Percentiles rank a stretch among this genome's conserved stretches.
Evolutionary conservation across 257 asterid genomes (phyloP).

Genomic region (Nicotiana knightiana): DNA sequence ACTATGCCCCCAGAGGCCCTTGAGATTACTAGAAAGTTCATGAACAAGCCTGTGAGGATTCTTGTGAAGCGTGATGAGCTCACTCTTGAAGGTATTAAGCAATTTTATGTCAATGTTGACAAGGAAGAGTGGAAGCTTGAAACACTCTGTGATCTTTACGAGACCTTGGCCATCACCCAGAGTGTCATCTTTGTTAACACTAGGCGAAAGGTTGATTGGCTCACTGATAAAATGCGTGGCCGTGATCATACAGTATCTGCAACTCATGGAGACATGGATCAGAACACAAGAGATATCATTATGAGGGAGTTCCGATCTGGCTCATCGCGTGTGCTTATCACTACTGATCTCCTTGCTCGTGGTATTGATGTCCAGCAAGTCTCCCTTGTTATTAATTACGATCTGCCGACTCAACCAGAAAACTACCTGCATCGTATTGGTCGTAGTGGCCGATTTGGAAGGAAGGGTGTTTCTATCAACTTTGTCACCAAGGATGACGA

Average conservation of each 20-base stretch:
- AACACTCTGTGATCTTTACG: constrained; percentile 6
- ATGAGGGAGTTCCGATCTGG: constrained; percentile 12
- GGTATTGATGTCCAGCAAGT: constrained; percentile 54
- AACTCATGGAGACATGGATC: constrained; percentile 63
- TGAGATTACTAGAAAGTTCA: constrained; percentile 55
- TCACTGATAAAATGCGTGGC: constrained; percentile 2
- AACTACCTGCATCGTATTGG: constrained; percentile 11
- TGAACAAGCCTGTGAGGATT: constrained; percentile 57
- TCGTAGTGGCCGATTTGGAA: constrained; percentile 13
- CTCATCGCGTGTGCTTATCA: constrained; percentile 11
- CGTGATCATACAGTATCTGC: constrained; percentile 6
- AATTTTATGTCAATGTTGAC: neutral
- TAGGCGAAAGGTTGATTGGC: constrained; percentile 56
- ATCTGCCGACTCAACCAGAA: constrained; percentile 4
- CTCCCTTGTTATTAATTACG: constrained; percentile 5
- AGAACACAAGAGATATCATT: constrained; percentile 43
- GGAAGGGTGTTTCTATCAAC: constrained; percentile 12
- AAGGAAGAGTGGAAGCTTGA: constrained; percentile 10
- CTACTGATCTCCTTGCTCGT: constrained; percentile 14
- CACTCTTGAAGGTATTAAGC: constrained; percentile 25
- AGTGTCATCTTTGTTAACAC: constrained; percentile 63
- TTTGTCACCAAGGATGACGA: constrained; percentile 7
- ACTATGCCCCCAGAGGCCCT: constrained; percentile 22
- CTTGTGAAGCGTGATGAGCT: constrained; percentile 61
- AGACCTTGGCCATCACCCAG: constrained; percentile 45